Base-by-base conservation (phyloP, 1,284 basidiomycete species). In the Chalciporus sp. region DNA sequence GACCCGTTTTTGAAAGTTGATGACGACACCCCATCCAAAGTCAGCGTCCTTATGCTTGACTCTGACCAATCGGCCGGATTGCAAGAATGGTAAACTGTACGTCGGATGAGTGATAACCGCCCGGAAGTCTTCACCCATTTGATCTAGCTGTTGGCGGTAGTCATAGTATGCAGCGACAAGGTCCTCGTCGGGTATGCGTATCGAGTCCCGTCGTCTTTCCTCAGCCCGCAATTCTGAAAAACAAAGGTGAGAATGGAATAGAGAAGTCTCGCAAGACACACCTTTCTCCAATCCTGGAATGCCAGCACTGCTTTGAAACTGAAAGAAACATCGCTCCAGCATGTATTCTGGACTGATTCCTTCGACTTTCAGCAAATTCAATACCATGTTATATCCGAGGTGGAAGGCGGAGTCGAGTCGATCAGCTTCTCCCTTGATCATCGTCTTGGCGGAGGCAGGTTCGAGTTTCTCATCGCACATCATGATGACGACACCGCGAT, bases 381-480 rank as follows among this genome's bases (percentile, higher is more conserved):
- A 80, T 28, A 99, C 84, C 97, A 99, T 99, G 72, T 99, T 99
- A 76, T 99, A 99, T 11, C 97, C 96, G 8, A 99, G 79, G 74
- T 98, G 95, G 79, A 99, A 99, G 4, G 97, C 97, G 17, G 95
- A 98, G 73, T 99, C 95, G 56, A 99, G 78, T 39, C 96, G 82
- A 72, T 99, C 97, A 7, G 97, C 95, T 75, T 98, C 92, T 48
- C 97, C 97, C 74, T 98, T 98, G 72, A 99, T 92, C 97, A 99
- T 99, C 52, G 82, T 84, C 78, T 98, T 99, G 44, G 97, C 96
- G 0, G 89, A 84, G 3, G 84, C 73, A 0, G 97, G 95, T 67
- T 99, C 97, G 48, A 99, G 80, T 75, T 97, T 98, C 75, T 98
- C 95, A 73, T 99, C 96, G 70, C 92, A 94, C 97, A 99, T 99